phyloP scores from a whole-genome alignment of 305 asterid genomes.

The Fraxinus sp. region DNA sequence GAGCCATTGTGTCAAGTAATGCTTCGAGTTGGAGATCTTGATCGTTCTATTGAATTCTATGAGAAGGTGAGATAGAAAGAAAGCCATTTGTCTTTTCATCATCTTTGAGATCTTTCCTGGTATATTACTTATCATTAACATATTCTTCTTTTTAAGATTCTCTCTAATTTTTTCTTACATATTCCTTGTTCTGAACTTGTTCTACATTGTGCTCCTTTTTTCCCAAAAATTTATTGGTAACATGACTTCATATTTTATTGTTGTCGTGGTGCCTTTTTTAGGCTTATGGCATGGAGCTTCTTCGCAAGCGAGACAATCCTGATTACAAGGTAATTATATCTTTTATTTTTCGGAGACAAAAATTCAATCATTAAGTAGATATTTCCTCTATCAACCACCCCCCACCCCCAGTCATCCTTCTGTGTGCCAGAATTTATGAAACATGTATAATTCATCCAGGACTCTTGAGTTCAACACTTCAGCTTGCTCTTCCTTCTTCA shows the following conservation, averaged over 20 bases:
- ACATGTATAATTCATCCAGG: not conserved
- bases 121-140: not conserved
- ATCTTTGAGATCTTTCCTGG: conserved; percentile 10
- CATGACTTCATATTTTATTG: not conserved
- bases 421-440: not conserved
- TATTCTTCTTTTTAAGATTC: not conserved
- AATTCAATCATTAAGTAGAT: not conserved
- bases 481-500: not conserved
- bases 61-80: conserved; percentile 55
- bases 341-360: conserved; percentile 5
- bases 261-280: conserved; percentile 17
- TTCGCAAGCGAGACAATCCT: conserved; percentile 87
- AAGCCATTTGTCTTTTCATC: not conserved
- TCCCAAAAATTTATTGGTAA: not conserved
- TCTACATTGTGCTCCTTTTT: not conserved
- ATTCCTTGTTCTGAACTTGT: not conserved
- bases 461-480: not conserved
- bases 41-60: conserved; percentile 84
- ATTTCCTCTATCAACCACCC: not conserved
- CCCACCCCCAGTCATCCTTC: not conserved
- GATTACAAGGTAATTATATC: conserved; percentile 70
- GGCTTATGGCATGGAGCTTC: conserved; percentile 99
- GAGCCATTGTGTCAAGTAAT: conserved; percentile 96
- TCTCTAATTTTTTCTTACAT: not conserved
- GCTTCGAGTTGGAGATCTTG: conserved; percentile 98